These are phyloP conservation scores for Acacia acuminata DNA, from an alignment of 306 rosid species.

Conservation along the genomic window DNA sequence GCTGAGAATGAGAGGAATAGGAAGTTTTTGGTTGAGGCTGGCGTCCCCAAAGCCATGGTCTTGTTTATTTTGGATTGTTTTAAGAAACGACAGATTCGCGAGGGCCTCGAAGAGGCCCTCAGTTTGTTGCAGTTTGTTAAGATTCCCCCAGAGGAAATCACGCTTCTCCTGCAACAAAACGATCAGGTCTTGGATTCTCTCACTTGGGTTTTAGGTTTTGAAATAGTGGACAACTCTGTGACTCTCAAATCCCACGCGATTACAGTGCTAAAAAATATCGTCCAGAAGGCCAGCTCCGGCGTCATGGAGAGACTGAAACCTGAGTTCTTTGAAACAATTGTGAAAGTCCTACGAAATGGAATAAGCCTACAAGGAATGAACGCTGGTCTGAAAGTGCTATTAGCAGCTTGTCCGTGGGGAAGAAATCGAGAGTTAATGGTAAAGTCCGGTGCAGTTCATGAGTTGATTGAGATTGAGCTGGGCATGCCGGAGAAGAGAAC, in stretches of 20 bases:
- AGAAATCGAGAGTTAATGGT: constrained; percentile 42
- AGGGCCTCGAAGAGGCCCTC: constrained; percentile 49
- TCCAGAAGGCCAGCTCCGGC: constrained; percentile 22
- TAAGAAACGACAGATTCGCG: constrained; percentile 6
- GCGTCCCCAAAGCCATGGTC: constrained; percentile 52
- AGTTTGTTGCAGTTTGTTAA: constrained; percentile 34
- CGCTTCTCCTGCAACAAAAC: neutral
- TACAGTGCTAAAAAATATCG: constrained; percentile 34
- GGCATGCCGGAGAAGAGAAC: constrained; percentile 29
- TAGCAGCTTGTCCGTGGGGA: constrained; percentile 26
- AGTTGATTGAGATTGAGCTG: constrained; percentile 48
- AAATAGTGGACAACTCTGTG: constrained; percentile 3
- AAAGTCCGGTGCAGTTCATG: constrained; percentile 40
- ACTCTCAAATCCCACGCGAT: constrained; percentile 30
- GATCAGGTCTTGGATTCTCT: constrained; percentile 37
- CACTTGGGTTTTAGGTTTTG: constrained; percentile 36
- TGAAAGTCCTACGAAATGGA: constrained; percentile 23
- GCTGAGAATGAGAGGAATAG: constrained; percentile 39
- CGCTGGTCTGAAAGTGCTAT: constrained; percentile 44
- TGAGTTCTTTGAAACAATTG: constrained; percentile 36
- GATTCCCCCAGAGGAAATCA: constrained; percentile 22
- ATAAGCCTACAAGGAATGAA: constrained; percentile 44
- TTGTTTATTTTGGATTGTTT: constrained; percentile 41
- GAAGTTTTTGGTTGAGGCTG: constrained; percentile 38
- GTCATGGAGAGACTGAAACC: constrained; percentile 32